Conservation (phyloP, 805 yeast genomes). For the Saturnispora halmiae region DNA sequence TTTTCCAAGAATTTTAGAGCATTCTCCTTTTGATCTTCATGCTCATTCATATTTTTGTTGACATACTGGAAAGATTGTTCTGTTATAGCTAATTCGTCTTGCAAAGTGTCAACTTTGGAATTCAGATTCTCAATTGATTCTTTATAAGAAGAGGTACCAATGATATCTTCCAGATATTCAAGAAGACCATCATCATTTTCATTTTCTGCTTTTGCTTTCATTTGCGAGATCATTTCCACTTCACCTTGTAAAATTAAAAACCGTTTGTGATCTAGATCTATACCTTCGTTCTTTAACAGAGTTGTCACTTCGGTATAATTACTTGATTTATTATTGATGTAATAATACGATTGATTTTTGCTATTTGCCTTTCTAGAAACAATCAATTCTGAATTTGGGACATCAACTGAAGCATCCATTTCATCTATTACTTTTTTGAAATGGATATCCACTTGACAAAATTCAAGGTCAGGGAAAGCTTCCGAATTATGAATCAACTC, state of each 20-base stretch:
- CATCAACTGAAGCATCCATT: conserved; percentile 19
- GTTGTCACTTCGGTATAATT: conserved; percentile 71
- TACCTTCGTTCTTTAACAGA: conserved; percentile 69
- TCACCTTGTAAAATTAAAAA: conserved; percentile 95
- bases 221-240: conserved; percentile 95
- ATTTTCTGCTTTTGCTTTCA: conserved; percentile 94
- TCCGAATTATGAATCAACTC: conserved; percentile 91
- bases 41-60: conserved; percentile 55
- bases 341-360: conserved; percentile 72
- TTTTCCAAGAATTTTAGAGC: conserved; percentile 57
- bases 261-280: conserved; percentile 90
- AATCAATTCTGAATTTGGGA: conserved; percentile 48
- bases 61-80: conserved; percentile 73
- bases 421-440: conserved; percentile 67
- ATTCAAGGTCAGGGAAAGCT: conserved; percentile 50
- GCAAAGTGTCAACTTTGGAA: conserved; percentile 57
- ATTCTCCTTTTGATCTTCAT: conserved; percentile 54
- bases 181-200: conserved; percentile 89
- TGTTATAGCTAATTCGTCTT: conserved; percentile 74
- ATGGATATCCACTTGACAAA: conserved; percentile 86
- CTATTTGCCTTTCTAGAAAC: conserved; percentile 73
- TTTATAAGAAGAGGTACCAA: conserved; percentile 87
- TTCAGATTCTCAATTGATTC: conserved; percentile 58
- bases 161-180: conserved; percentile 92
- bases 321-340: conserved; percentile 59